Evolutionary conservation across 1,284 basidiomycete species (phyloP), one percentile per base, ranked within the genome.

Genomic region (Ustilago shanxiensis): DNA sequence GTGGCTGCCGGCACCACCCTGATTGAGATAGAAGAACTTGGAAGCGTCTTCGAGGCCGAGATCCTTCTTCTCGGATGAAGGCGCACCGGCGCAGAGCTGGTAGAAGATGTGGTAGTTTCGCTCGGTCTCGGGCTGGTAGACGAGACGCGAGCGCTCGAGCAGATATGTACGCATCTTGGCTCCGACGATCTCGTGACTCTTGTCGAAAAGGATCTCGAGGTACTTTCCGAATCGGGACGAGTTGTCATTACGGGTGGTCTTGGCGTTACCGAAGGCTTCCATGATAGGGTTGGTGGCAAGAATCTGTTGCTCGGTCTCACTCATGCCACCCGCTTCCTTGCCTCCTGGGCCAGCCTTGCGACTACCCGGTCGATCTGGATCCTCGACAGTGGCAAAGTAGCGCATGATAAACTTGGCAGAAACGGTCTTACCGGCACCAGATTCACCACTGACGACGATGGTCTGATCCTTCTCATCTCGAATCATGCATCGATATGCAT

Each of bases 31-130:
- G 78, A 92, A 90, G 87, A 98, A 99, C 86, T 95, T 93, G 37
- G 86, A 83, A 41, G 91, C 91, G 64, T 96, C 94, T 74, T 95
- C 93, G 49, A 99, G 89, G 6, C 93, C 95, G 45, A 99, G 90
- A 82, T 97, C 94, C 87, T 97, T 97, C 52, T 94, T 91, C 85
- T 99, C 96, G 85, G 97, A 96, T 26, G 93, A 88, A 2, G 96
- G 95, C 4, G 95, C 95, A 60, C 97, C 97, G 2, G 96, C 93
- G 81, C 96, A 95, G n/a, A 99, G 89, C 87, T 99, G 97, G 87
- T 99, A 99, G 89, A 99, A 99, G 84, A 99, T 98, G 87, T 99
- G 97, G 87, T 99, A 99, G 87, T 99, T 99, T 66, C 97, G 92
- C 87, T 99, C 97, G 37, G 82, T 66, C 78, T 93, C 90, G 18